Conservation (phyloP, 805 yeast species). For the Wickerhamomyces sydowiorum region DNA sequence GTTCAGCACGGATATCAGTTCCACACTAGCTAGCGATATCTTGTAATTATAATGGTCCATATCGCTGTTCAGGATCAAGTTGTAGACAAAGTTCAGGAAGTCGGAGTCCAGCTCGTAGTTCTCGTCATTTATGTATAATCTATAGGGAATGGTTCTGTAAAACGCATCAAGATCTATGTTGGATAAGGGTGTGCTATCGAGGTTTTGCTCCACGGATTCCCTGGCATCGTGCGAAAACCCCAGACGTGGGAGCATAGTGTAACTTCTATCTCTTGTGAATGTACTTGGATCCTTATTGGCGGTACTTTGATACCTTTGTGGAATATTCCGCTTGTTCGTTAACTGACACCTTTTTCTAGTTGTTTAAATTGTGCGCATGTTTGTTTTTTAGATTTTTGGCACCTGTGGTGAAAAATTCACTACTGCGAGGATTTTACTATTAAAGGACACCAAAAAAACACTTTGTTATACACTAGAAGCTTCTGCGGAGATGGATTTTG, state of each 20-base stretch:
- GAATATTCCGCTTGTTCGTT: too few species aligned
- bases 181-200: not conserved
- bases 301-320: too few species aligned
- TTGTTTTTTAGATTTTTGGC: too few species aligned
- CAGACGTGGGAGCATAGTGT: too few species aligned
- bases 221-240: not conserved
- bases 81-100: conserved; percentile 5
- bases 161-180: not conserved
- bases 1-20: conserved; percentile 1
- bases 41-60: not conserved
- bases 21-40: not conserved
- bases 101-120: conserved; percentile 5
- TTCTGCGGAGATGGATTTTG: conserved; percentile 32
- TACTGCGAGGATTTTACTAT: too few species aligned
- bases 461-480: not conserved
- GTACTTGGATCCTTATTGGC: too few species aligned
- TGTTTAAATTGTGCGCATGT: too few species aligned
- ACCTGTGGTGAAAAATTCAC: too few species aligned
- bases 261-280: too few species aligned
- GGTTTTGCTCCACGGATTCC: not conserved
- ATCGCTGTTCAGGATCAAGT: not conserved
- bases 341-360: too few species aligned
- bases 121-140: conserved; percentile 4
- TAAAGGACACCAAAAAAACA: not conserved
- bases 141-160: not conserved